phyloP scores from a whole-genome alignment of 345 rosid genomes.

The Lepidium sativum region DNA sequence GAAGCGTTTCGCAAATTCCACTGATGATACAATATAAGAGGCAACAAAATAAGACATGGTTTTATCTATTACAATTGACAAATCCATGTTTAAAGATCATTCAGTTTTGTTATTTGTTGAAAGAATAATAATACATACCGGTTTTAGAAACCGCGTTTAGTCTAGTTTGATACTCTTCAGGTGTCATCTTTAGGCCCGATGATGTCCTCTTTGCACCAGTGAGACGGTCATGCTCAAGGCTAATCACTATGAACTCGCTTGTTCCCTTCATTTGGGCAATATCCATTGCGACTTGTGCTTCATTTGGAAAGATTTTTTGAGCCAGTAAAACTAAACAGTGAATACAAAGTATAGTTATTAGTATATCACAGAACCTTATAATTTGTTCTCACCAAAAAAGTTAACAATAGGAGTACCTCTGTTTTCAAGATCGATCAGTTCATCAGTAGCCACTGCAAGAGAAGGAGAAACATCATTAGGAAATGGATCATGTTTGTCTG shows the following conservation, averaged over 20 bases:
- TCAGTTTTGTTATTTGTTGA: background rate
- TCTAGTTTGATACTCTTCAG: slow-evolving; percentile 63
- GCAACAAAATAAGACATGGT: background rate
- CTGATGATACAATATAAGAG: slow-evolving; percentile 29
- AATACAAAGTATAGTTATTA: background rate
- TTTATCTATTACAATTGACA: background rate
- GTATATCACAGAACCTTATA: background rate
- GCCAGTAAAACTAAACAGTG: slow-evolving; percentile 62
- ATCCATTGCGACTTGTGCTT: slow-evolving; percentile 70
- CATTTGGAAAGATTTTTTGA: slow-evolving; percentile 62
- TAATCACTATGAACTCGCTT: slow-evolving; percentile 41
- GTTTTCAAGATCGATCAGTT: slow-evolving; percentile 64
- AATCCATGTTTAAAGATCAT: background rate
- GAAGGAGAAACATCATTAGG: slow-evolving; percentile 53
- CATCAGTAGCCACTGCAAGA: slow-evolving; percentile 53
- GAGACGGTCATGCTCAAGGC: slow-evolving; percentile 14
- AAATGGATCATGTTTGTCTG: slow-evolving; percentile 46
- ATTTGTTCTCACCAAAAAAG: background rate
- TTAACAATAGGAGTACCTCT: slow-evolving; percentile 41
- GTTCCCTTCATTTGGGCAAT: slow-evolving; percentile 59
- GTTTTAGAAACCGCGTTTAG: slow-evolving; percentile 63
- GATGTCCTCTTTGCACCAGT: slow-evolving; percentile 34
- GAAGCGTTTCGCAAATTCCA: slow-evolving; percentile 64
- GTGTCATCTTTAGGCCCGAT: slow-evolving; percentile 42
- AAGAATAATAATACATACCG: slow-evolving; percentile 34